These are phyloP conservation scores for Cercospora zeina DNA, from an alignment of 2,329 filamentous ascomycete species.

Conservation along the genomic window DNA sequence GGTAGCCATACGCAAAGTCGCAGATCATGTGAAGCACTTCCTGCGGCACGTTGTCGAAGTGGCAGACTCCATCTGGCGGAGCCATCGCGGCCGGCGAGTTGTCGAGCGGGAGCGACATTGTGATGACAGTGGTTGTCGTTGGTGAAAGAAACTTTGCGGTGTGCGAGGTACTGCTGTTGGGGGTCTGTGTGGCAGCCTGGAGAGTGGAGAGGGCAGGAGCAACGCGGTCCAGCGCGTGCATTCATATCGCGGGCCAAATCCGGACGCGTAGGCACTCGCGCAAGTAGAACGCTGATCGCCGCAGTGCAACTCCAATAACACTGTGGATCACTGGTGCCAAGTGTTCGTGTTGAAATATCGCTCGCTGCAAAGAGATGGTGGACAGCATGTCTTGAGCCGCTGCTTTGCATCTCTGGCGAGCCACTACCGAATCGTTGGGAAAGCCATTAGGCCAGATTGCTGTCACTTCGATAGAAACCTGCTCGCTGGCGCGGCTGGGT, in stretches of 20 bases:
- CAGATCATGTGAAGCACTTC: not conserved
- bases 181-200: not conserved
- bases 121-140: not conserved
- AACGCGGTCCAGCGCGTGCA: not conserved
- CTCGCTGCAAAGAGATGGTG: not conserved
- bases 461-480: not conserved
- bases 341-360: not conserved
- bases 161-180: not conserved
- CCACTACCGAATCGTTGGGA: not conserved
- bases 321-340: fast-evolving
- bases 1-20: not conserved
- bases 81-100: not conserved
- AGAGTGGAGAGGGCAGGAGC: not conserved
- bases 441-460: not conserved
- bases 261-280: not conserved
- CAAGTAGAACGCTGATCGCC: not conserved
- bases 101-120: not conserved
- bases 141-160: not conserved
- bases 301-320: not conserved
- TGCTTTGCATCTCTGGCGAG: not conserved
- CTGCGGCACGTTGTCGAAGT: not conserved
- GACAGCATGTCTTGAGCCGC: not conserved
- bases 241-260: not conserved
- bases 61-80: not conserved
- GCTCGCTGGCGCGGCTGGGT: not conserved